Percentiles rank a stretch among this genome's conserved stretches.
Evolutionary conservation across 257 asterid genomes (phyloP).

Genomic region (Solanum tarijense): DNA sequence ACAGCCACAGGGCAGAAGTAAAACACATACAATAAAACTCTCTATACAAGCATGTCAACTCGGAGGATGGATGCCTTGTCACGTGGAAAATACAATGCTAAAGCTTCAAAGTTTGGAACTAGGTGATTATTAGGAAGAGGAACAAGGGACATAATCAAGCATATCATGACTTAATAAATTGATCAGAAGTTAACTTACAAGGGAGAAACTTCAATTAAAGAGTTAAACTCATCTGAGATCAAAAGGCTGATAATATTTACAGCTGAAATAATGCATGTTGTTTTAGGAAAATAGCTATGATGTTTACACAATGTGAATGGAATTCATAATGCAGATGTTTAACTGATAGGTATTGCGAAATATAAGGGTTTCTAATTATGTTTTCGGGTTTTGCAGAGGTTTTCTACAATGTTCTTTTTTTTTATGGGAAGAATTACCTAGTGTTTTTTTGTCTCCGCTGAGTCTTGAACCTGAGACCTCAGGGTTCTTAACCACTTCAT

Average conservation of each 20-base stretch:
- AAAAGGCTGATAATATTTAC: neutral
- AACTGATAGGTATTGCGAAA: neutral
- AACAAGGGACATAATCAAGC: neutral
- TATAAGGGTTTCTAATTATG: neutral
- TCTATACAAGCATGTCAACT: neutral
- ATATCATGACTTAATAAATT: neutral
- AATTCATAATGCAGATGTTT: neutral
- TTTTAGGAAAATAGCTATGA: neutral
- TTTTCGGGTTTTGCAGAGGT: neutral
- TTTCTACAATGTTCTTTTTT: neutral
- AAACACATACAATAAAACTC: neutral
- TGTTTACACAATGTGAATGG: neutral
- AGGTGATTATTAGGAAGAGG: neutral
- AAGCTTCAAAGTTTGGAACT: neutral
- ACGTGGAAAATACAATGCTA: neutral
- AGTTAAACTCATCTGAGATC: neutral
- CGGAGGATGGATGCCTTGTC: neutral
- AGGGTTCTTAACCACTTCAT: neutral
- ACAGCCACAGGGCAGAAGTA: neutral
- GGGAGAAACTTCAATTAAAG: neutral
- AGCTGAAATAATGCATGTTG: neutral
- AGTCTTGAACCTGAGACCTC: neutral
- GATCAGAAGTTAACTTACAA: neutral
- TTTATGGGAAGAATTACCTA: neutral
- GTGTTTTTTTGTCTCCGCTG: neutral